Base-by-base conservation (phyloP, 2,329 filamentous ascomycete species). In the Alternaria metachromatica region DNA sequence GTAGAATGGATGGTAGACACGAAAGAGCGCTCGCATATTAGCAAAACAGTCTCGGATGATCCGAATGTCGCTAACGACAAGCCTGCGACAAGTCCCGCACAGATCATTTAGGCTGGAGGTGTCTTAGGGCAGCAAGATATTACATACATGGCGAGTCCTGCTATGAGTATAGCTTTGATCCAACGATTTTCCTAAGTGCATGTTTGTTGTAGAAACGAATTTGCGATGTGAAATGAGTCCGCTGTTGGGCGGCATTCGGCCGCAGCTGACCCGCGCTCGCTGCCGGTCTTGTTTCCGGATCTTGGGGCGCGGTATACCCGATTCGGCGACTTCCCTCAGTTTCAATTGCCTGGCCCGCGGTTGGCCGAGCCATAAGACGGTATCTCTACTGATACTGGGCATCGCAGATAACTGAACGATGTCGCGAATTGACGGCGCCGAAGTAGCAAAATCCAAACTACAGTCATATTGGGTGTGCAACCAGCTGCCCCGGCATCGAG, bases 401-500 rank as follows among this genome's bases (percentile, higher is more conserved):
- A 18, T 28, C 33, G 11, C 50, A 20, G n/a, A 50, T 23, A 30
- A 20, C 26, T 20, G 26, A 53, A 68, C 20, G 5, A 76, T 76
- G 74, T 58, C 63, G 33, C 55, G 60, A 43, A 71, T 79, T 51
- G 65, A 78, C 53, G 77, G 76, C 45, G 75, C 75, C 41, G 77
- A 79, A 41, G 72, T 79, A 55, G 75, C 72, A 21, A 21, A 21
- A 21, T 21, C 21, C 21, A 3, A 21, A 21, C 21, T 21, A 21
- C 21, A 4, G 21, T 4, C 21, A 21, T 21, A 21, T 21, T 21
- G 21, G 21, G 21, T 21, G 21, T 21, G 21, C 21, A 21, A 21
- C 21, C 21, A 21, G 21, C 21, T 21, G 21, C 21, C 4, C 21
- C 21, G 21, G 21, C 21, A 21, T 21, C 21, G 21, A 21, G 21